phyloP scores from a whole-genome alignment of 371 early-diverging fungal genomes.

The Saksenaea oblongispora region DNA sequence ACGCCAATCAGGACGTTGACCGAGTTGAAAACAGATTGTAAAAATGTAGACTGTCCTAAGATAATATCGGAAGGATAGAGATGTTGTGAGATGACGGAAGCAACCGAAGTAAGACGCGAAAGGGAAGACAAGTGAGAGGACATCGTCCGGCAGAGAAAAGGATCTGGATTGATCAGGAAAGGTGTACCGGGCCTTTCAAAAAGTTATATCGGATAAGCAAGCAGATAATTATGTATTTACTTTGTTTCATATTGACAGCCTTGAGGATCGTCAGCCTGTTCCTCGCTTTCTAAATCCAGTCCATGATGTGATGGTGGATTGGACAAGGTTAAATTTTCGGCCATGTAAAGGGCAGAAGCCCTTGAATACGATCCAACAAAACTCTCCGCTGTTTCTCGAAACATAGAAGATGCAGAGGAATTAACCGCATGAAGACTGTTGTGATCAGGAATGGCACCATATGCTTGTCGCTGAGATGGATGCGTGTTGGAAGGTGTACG shows the following conservation, averaged over 20 bases:
- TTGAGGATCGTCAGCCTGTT: not conserved
- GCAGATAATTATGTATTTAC: not conserved
- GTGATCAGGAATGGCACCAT: conserved; percentile 17
- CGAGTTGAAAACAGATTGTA: conserved; percentile 58
- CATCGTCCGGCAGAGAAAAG: not conserved
- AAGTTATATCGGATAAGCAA: not conserved
- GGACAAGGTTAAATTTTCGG: conserved; percentile 21
- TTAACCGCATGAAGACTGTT: conserved; percentile 11
- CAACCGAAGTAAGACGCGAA: conserved; percentile 17
- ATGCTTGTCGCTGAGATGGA: conserved; percentile 26
- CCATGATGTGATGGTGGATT: not conserved
- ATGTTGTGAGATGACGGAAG: conserved; percentile 19
- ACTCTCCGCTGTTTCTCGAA: conserved; percentile 11
- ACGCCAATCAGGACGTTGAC: conserved; percentile 71
- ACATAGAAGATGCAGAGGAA: not conserved
- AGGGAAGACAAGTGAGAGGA: conserved; percentile 9
- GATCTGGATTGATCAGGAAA: not conserved
- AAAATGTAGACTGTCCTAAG: conserved; percentile 23
- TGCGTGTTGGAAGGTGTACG: conserved; percentile 36
- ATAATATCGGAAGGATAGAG: not conserved
- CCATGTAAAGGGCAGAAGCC: conserved; percentile 21
- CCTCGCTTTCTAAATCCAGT: not conserved
- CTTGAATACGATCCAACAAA: conserved; percentile 27
- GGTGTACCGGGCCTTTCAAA: not conserved
- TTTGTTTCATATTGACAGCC: not conserved